Percentiles rank a stretch among this genome's conserved stretches.
These are phyloP conservation scores for fission yeast (Schizosaccharomyces pombe) DNA, from an alignment of 805 yeast species.

Conservation along the genomic window ASM294v3 CU329670.1:4548001-4548500, in stretches of 20 bases:
- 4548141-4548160: slow-evolving; percentile 98
- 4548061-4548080: slow-evolving; percentile 84
- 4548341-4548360: slow-evolving; percentile 84
- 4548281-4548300: slow-evolving; percentile 94
- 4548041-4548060: slow-evolving; percentile 99
- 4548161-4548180: slow-evolving; percentile 99
- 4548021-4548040: slow-evolving; percentile 98
- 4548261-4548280: slow-evolving; percentile 95
- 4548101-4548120: slow-evolving; percentile 98
- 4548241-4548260: slow-evolving; percentile 92
- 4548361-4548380: slow-evolving; percentile 90
- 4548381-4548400: slow-evolving; percentile 93
- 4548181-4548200: slow-evolving; percentile 96
- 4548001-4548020: slow-evolving; percentile 98
- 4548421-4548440: slow-evolving; percentile 86
- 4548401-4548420: slow-evolving; percentile 99
- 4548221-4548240: slow-evolving; percentile 96
- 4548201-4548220: slow-evolving; percentile 97
- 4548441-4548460: slow-evolving; percentile 96
- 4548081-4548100: slow-evolving; percentile 99
- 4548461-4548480: slow-evolving; percentile 55
- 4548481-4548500: no score
- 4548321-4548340: slow-evolving; percentile 89
- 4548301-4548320: slow-evolving; percentile 95
- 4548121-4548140: slow-evolving; percentile 95